Percentiles rank a stretch among this genome's conserved stretches.
phyloP scores from a whole-genome alignment of 371 early-diverging fungal species.

The Basidiobolus meristosporus region DNA sequence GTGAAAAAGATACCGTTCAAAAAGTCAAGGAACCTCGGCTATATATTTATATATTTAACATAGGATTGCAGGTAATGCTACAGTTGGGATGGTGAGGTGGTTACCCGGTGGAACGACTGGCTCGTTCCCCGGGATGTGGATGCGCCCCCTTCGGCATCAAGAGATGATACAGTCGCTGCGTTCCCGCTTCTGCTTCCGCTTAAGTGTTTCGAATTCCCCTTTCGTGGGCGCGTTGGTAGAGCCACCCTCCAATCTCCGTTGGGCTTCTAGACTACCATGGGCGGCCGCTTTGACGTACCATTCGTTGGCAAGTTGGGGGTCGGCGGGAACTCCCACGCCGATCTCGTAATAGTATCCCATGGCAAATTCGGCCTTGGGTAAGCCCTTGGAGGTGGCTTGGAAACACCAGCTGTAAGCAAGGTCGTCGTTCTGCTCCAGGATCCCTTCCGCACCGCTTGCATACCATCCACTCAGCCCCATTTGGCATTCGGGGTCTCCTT shows the following conservation, averaged over 20 bases:
- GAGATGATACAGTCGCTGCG: too few relatives aligned
- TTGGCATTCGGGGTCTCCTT: conserved; percentile 78
- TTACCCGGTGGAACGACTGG: too few relatives aligned
- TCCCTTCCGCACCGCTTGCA: conserved; percentile 62
- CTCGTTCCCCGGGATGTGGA: too few relatives aligned
- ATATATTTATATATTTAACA: too few relatives aligned
- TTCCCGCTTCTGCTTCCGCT: too few relatives aligned
- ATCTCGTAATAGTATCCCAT: conserved; percentile 86
- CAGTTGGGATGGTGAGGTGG: too few relatives aligned
- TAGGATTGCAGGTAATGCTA: too few relatives aligned
- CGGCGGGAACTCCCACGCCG: conserved; percentile 51
- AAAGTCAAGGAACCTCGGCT: too few relatives aligned
- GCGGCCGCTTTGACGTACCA: conserved; percentile 55
- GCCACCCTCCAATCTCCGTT: conserved; percentile 22
- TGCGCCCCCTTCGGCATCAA: too few relatives aligned
- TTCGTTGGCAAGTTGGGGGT: conserved; percentile 40
- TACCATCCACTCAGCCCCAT: conserved; percentile 92
- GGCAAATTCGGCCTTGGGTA: conserved; percentile 83
- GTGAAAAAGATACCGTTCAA: too few relatives aligned
- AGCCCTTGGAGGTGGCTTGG: conserved; percentile 57
- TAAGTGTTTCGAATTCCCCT: too few relatives aligned
- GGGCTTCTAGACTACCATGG: conserved; percentile 29
- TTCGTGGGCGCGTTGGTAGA: too few relatives aligned
- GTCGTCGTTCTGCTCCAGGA: conserved; percentile 55
- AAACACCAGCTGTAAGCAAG: conserved; percentile 80